phyloP scores from a whole-genome alignment of 192 early-diverging fungal genomes.

The Linnemannia zychae region DNA sequence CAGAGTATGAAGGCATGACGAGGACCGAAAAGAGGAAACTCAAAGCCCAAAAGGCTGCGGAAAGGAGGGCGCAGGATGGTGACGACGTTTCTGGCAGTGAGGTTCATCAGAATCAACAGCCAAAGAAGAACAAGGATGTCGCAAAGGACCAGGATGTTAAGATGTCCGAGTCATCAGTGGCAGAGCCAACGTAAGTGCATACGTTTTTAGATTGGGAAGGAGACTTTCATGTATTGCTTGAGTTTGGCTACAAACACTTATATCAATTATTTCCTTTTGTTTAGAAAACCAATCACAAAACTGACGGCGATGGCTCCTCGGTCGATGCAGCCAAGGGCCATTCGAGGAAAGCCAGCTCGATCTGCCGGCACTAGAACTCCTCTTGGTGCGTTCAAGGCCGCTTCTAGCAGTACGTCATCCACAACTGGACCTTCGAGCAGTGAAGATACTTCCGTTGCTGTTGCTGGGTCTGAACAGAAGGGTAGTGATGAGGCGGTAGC shows the following conservation, averaged over 20 bases:
- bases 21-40: conserved; percentile 11
- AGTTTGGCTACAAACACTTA: too few species aligned
- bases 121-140: background rate
- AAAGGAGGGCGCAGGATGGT: background rate
- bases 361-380: background rate
- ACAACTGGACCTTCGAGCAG: background rate
- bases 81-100: too few species aligned
- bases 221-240: too few species aligned
- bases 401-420: background rate
- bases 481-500: background rate
- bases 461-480: background rate
- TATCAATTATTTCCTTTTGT: background rate
- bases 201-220: too few species aligned
- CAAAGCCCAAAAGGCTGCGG: background rate
- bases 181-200: background rate
- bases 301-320: conserved; percentile 14
- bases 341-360: background rate
- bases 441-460: background rate
- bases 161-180: background rate
- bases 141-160: background rate
- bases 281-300: conserved; percentile 1
- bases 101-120: background rate
- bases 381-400: conserved; percentile 11
- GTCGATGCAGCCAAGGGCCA: conserved; percentile 7
- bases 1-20: background rate